phyloP scores from a whole-genome alignment of 192 early-diverging fungal species.

The Gaertneriomyces sp. region DNA sequence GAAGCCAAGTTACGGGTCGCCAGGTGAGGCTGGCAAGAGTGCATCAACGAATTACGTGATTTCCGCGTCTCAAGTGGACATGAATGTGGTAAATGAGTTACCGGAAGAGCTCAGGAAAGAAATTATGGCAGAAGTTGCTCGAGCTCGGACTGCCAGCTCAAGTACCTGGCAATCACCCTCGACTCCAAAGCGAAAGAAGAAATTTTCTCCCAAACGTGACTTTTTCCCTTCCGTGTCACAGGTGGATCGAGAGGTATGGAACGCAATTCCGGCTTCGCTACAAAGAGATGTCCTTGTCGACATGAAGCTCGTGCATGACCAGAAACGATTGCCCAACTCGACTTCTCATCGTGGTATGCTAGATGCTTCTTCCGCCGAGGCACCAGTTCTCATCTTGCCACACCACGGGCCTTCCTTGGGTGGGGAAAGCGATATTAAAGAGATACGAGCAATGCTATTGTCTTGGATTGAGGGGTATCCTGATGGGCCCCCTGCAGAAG shows the following conservation, averaged over 20 bases:
- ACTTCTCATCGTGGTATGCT: background rate
- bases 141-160: conserved; percentile 1
- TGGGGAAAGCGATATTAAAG: background rate
- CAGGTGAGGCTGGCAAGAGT: background rate
- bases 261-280: conserved; percentile 29
- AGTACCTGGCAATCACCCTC: background rate
- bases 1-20: background rate
- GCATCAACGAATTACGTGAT: conserved; percentile 1
- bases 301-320: no score
- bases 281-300: conserved; percentile 24
- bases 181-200: background rate
- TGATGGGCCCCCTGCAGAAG: background rate
- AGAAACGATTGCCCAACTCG: no score
- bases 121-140: conserved; percentile 3
- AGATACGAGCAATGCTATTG: conserved; percentile 8
- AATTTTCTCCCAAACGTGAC: background rate
- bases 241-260: conserved; percentile 38
- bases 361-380: background rate
- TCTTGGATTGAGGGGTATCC: conserved; percentile 1
- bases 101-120: conserved; percentile 25
- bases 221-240: conserved; percentile 32
- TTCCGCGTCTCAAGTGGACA: conserved; percentile 14
- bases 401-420: background rate
- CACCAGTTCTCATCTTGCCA: background rate
- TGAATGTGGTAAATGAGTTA: conserved; percentile 18